phyloP scores from a whole-genome alignment of 345 rosid species.

The Gossypium stocksii region DNA sequence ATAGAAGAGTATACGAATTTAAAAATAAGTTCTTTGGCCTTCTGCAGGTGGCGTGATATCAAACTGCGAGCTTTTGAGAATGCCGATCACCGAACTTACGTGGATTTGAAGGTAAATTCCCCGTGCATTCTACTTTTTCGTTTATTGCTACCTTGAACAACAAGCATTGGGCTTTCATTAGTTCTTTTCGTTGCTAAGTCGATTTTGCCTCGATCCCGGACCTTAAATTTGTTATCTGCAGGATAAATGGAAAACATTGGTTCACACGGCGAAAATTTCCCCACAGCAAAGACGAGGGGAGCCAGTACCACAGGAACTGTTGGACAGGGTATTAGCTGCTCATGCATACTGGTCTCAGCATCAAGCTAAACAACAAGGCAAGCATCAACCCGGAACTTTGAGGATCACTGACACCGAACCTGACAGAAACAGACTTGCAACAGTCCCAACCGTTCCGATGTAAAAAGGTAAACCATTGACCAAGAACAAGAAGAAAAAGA shows the following conservation, averaged over 20 bases:
- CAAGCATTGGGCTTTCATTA: not conserved
- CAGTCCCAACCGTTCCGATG: slow-evolving; percentile 23
- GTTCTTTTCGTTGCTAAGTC: not conserved
- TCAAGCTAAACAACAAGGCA: slow-evolving; percentile 68
- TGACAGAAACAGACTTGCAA: slow-evolving; percentile 19
- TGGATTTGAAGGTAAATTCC: slow-evolving; percentile 67
- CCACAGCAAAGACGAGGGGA: slow-evolving; percentile 96
- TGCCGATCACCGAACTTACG: slow-evolving; percentile 74
- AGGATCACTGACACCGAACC: slow-evolving; percentile 25
- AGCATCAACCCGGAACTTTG: slow-evolving; percentile 32
- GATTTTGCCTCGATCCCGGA: not conserved
- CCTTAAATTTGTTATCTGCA: slow-evolving; percentile 23
- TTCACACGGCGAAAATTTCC: slow-evolving; percentile 83
- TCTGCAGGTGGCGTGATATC: slow-evolving; percentile 83
- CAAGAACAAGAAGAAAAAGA: slow-evolving; percentile 19
- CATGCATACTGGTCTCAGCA: slow-evolving; percentile 79
- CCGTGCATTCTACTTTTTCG: not conserved
- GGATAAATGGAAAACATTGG: slow-evolving; percentile 99
- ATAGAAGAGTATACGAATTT: not conserved
- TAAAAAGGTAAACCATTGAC: slow-evolving; percentile 25
- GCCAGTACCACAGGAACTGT: slow-evolving; percentile 85
- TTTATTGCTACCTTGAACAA: not conserved
- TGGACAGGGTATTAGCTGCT: slow-evolving; percentile 82
- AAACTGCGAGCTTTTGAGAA: slow-evolving; percentile 66
- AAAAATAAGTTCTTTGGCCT: slow-evolving; percentile 8